These are phyloP conservation scores for Pichia sp. DNA, from an alignment of 1,139 yeast species.

Conservation along the genomic window DNA sequence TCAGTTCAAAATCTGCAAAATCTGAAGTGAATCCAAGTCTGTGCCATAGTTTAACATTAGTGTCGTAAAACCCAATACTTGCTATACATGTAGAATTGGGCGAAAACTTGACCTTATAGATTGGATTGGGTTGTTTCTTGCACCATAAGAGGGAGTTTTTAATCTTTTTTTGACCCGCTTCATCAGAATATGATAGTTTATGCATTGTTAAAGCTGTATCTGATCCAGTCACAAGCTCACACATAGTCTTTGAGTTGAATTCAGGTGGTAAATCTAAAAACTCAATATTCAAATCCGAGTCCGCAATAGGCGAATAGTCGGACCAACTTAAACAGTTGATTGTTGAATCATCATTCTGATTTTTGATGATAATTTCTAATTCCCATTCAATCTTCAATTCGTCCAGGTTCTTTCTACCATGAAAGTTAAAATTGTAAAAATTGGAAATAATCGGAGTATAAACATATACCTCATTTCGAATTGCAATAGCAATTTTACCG, in stretches of 20 bases:
- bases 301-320: slow-evolving; percentile 26
- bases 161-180: slow-evolving; percentile 16
- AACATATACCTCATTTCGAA: slow-evolving; percentile 28
- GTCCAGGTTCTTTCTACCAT: slow-evolving; percentile 22
- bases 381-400: slow-evolving; percentile 37
- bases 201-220: slow-evolving; percentile 42
- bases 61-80: slow-evolving; percentile 53
- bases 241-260: slow-evolving; percentile 25
- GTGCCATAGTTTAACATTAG: slow-evolving; percentile 70
- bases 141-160: slow-evolving; percentile 42
- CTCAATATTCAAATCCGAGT: slow-evolving; percentile 19
- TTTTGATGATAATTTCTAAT: slow-evolving; percentile 27
- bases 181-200: slow-evolving; percentile 26
- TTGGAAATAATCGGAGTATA: slow-evolving; percentile 36
- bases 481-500: slow-evolving; percentile 50
- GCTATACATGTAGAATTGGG: slow-evolving; percentile 62
- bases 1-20: slow-evolving; percentile 60
- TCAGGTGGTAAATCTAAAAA: slow-evolving; percentile 25
- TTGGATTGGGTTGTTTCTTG: slow-evolving; percentile 47
- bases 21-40: slow-evolving; percentile 63
- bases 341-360: slow-evolving; percentile 26
- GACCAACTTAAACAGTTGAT: slow-evolving; percentile 67
- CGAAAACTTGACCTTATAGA: slow-evolving; percentile 46
- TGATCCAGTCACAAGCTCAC: slow-evolving; percentile 51
- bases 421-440: slow-evolving; percentile 25